Percentiles rank a stretch among this genome's conserved stretches.
phyloP scores from a whole-genome alignment of 129 eudicot genomes.

The Pseudognaphalium luteoalbum region DNA sequence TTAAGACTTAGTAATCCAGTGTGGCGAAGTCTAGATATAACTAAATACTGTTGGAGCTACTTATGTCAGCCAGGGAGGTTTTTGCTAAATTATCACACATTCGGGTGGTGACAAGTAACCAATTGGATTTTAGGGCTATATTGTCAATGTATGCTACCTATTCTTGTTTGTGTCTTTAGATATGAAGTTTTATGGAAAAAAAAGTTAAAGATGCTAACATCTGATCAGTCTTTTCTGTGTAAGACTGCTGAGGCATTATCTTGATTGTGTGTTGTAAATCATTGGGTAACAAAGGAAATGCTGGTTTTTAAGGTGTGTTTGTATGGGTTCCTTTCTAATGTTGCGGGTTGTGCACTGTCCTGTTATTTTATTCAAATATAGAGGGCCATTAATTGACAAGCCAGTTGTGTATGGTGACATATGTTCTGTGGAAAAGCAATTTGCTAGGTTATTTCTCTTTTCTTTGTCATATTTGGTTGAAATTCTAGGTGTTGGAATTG shows the following conservation, averaged over 20 bases:
- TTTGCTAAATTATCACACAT: background rate
- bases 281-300: constrained; percentile 12
- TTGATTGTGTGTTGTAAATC: constrained; percentile 4
- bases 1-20: background rate
- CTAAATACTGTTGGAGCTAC: constrained; percentile 21
- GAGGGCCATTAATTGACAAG: constrained; percentile 4
- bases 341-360: background rate
- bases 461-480: background rate
- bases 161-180: background rate
- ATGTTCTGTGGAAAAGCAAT: background rate
- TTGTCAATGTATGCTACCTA: background rate
- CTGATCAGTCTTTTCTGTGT: constrained; percentile 3
- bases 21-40: constrained; percentile 7
- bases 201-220: background rate
- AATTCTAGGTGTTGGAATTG: background rate
- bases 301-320: background rate
- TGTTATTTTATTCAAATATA: background rate
- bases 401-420: background rate
- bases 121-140: constrained; percentile 20
- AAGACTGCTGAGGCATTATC: background rate
- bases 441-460: background rate
- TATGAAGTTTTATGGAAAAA: background rate
- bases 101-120: constrained; percentile 6
- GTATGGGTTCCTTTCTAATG: background rate
- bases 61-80: constrained; percentile 12